These are phyloP conservation scores for Trebouxia sp. DNA, from an alignment of 139 green algal species.

Conservation along the genomic window DNA sequence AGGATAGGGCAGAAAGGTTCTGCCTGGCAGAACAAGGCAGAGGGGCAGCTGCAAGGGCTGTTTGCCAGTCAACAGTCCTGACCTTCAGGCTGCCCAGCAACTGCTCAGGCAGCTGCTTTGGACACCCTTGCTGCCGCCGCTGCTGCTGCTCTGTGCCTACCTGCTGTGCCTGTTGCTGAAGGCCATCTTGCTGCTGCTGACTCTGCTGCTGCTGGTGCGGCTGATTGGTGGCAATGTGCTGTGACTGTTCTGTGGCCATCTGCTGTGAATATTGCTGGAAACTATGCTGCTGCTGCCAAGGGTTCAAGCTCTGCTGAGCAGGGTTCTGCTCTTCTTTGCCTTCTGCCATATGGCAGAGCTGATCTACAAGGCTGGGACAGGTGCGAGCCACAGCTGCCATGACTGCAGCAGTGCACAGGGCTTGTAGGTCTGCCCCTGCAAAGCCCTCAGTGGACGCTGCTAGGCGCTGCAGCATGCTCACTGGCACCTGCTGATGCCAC, in stretches of 20 bases:
- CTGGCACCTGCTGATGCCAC: slow-evolving; percentile 46
- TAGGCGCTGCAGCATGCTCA: slow-evolving; percentile 43
- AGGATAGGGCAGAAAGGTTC: slow-evolving; percentile 33
- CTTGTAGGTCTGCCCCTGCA: slow-evolving; percentile 76
- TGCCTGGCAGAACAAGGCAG: slow-evolving; percentile 56
- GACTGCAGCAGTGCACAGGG: slow-evolving; percentile 63
- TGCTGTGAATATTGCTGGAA: neutral
- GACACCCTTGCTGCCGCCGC: neutral
- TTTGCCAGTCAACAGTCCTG: slow-evolving; percentile 51
- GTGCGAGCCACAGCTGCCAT: slow-evolving; percentile 55
- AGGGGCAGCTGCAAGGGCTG: slow-evolving; percentile 54
- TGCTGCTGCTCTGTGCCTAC: neutral
- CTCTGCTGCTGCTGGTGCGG: neutral
- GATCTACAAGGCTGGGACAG: neutral
- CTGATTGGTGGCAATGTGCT: neutral
- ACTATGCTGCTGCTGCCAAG: slow-evolving; percentile 18
- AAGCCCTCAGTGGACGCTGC: slow-evolving; percentile 63
- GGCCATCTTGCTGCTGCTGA: neutral
- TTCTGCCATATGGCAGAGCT: neutral
- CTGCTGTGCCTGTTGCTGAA: neutral
- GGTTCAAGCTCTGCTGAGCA: neutral
- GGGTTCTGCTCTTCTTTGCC: neutral
- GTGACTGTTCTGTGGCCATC: neutral
- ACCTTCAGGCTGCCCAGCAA: slow-evolving; percentile 14
- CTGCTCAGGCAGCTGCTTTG: neutral